phyloP scores from a whole-genome alignment of 495 filamentous ascomycete species.

The Penicillium diatomitis region DNA sequence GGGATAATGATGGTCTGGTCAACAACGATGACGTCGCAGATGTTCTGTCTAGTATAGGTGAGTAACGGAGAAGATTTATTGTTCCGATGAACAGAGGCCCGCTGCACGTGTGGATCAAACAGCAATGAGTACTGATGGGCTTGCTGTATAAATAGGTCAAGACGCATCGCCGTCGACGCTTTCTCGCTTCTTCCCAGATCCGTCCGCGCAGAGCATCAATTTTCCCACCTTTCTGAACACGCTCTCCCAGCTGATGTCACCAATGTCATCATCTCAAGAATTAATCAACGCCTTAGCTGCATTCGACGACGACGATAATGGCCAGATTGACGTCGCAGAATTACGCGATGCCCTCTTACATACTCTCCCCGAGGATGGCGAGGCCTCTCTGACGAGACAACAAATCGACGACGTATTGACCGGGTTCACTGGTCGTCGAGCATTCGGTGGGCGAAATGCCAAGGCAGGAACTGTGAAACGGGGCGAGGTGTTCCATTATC shows the following conservation, averaged over 20 bases:
- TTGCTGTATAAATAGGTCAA: slow-evolving; percentile 30
- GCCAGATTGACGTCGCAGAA: slow-evolving; percentile 78
- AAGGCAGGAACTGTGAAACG: slow-evolving; percentile 27
- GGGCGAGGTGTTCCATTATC: slow-evolving; percentile 39
- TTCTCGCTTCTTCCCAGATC: slow-evolving; percentile 67
- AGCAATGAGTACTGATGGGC: neutral
- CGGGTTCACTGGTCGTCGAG: slow-evolving; percentile 74
- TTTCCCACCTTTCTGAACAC: slow-evolving; percentile 77
- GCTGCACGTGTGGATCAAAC: neutral
- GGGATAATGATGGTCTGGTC: slow-evolving; percentile 67
- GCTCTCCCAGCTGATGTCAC: slow-evolving; percentile 60
- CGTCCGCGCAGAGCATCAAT: slow-evolving; percentile 57
- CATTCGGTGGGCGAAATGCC: slow-evolving; percentile 46
- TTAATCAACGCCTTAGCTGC: slow-evolving; percentile 81
- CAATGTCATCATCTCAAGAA: slow-evolving; percentile 64
- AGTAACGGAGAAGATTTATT: neutral
- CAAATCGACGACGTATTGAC: slow-evolving; percentile 78
- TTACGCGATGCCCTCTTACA: slow-evolving; percentile 74
- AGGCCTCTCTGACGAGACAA: slow-evolving; percentile 53
- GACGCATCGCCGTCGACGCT: slow-evolving; percentile 51
- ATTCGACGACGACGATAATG: slow-evolving; percentile 92
- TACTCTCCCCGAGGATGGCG: slow-evolving; percentile 68
- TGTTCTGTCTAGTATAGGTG: slow-evolving; percentile 71
- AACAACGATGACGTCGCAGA: slow-evolving; percentile 69
- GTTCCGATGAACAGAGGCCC: neutral